A percentile compares a stretch with the other conserved stretches of the same genome.
phyloP scores from a whole-genome alignment of 495 filamentous ascomycete genomes.

The Acidiella bohemica region DNA sequence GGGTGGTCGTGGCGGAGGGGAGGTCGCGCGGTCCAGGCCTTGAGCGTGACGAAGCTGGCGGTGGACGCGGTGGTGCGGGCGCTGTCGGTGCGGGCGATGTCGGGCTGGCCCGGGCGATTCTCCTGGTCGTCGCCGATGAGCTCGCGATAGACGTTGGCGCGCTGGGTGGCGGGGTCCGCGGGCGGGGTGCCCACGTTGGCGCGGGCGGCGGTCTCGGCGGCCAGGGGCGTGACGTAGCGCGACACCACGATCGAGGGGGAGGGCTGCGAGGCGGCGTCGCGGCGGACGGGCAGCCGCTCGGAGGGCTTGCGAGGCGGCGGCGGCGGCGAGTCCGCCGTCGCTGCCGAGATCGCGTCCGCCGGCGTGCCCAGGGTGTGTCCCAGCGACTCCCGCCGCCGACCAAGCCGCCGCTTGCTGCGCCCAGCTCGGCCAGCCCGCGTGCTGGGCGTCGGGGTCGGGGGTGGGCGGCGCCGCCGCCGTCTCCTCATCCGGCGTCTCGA shows the following conservation, averaged over 20 bases:
- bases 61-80: conserved; percentile 6
- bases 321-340: conserved; percentile 6
- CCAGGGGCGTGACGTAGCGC: conserved; percentile 16
- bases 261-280: not conserved
- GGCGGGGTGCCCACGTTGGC: conserved; percentile 5
- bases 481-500: not conserved
- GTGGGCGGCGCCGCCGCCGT: not conserved
- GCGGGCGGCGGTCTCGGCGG: conserved; percentile 2
- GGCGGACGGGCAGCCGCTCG: too few relatives aligned
- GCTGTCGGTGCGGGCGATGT: conserved; percentile 6
- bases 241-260: conserved; percentile 16
- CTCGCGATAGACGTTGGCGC: conserved; percentile 11
- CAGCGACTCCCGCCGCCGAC: conserved; percentile 13
- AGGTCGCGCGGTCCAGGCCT: conserved; percentile 5
- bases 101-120: conserved; percentile 5
- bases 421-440: conserved; percentile 6
- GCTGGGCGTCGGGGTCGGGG: conserved; percentile 2
- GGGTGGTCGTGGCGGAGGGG: conserved; percentile 5
- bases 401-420: conserved; percentile 16
- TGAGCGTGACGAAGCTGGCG: conserved; percentile 8
- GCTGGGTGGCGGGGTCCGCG: conserved; percentile 5
- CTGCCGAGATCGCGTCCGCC: not conserved
- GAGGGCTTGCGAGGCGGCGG: not conserved
- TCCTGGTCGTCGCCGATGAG: conserved; percentile 13
- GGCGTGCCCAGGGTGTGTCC: conserved; percentile 4